A percentile compares a stretch with the other conserved stretches of the same genome.
These are phyloP conservation scores for Geranium rotundifolium DNA, from an alignment of 345 rosid species.

Conservation along the genomic window DNA sequence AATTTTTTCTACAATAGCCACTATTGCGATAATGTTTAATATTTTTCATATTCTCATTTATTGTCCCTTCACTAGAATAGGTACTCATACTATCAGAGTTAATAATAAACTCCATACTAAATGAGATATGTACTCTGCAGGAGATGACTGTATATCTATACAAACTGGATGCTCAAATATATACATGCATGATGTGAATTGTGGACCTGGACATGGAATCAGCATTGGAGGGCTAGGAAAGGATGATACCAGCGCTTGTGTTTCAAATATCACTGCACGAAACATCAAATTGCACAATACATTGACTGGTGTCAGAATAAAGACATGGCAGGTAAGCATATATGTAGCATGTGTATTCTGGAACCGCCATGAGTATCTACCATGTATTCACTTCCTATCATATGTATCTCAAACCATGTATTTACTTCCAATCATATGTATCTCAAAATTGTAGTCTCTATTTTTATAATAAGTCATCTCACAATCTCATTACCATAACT, in stretches of 20 bases:
- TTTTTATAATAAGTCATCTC: not conserved
- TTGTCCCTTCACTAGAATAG: not conserved
- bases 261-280: conserved; percentile 67
- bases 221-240: conserved; percentile 91
- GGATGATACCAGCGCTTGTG: conserved; percentile 62
- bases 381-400: no score
- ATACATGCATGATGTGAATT: conserved; percentile 50
- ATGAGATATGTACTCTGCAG: conserved; percentile 28
- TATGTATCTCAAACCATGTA: no score
- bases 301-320: conserved; percentile 64
- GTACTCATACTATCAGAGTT: not conserved
- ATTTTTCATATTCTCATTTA: not conserved
- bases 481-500: conserved; percentile 4
- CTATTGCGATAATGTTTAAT: no score
- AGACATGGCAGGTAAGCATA: conserved; percentile 80
- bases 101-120: not conserved
- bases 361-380: no score
- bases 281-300: conserved; percentile 50
- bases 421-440: no score
- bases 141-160: conserved; percentile 83
- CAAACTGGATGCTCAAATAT: conserved; percentile 83
- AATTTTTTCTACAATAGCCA: no score
- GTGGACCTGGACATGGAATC: conserved; percentile 93
- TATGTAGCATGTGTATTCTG: no score
- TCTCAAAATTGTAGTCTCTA: no score